phyloP scores from a whole-genome alignment of 2,329 filamentous ascomycete genomes.

The Metarhizium rileyi region DNA sequence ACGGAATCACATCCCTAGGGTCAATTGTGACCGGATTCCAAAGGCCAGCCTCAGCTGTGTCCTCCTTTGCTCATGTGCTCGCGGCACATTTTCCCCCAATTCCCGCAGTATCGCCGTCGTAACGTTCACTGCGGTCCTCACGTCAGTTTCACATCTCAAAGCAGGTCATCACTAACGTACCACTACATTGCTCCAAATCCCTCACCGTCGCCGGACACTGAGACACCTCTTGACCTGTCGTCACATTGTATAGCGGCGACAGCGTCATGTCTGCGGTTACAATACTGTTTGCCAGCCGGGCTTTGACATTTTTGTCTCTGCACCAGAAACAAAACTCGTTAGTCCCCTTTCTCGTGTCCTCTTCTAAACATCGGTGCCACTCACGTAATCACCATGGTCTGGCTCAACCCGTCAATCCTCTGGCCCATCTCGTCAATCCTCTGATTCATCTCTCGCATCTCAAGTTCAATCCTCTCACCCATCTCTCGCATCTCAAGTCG shows the following conservation, averaged over 20 bases:
- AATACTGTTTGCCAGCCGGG: neutral
- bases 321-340: too few relatives aligned
- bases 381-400: too few relatives aligned
- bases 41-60: neutral
- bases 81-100: neutral
- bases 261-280: neutral
- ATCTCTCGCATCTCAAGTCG: too few relatives aligned
- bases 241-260: neutral
- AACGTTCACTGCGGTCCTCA: neutral
- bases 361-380: too few relatives aligned
- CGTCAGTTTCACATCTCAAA: too few relatives aligned
- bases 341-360: too few relatives aligned
- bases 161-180: neutral
- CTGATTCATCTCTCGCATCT: too few relatives aligned
- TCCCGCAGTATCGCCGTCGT: neutral
- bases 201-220: neutral
- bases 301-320: neutral
- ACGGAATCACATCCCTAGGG: too few relatives aligned
- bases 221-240: neutral
- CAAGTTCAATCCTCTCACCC: too few relatives aligned
- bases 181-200: neutral
- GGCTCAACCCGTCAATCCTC: too few relatives aligned
- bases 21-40: neutral
- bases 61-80: neutral
- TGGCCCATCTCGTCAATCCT: too few relatives aligned